A percentile compares a stretch with the other conserved stretches of the same genome.
phyloP scores from a whole-genome alignment of 176 grass and related monocot species.

The Typha latifolia region DNA sequence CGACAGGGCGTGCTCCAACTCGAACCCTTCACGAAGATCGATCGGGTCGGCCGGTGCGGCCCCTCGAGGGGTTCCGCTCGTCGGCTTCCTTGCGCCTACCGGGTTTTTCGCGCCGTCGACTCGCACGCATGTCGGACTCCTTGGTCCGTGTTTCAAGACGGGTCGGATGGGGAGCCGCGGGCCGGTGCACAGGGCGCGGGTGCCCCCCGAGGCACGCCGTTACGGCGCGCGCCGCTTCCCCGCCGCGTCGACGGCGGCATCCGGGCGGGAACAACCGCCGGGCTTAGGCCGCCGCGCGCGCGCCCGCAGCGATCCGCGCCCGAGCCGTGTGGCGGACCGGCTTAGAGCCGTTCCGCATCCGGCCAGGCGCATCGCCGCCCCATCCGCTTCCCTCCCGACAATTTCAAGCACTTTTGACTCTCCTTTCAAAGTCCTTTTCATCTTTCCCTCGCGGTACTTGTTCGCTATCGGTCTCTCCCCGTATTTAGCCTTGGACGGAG shows the following conservation, averaged over 20 bases:
- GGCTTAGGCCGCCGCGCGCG: too few relatives aligned
- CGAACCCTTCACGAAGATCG: constrained; percentile 71
- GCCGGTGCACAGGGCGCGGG: too few relatives aligned
- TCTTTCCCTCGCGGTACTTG: constrained; percentile 44
- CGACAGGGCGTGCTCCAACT: constrained; percentile 41
- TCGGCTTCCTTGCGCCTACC: too few relatives aligned
- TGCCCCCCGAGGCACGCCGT: too few relatives aligned
- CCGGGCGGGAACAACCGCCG: too few relatives aligned
- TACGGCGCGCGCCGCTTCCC: too few relatives aligned
- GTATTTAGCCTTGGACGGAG: too few relatives aligned
- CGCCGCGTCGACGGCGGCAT: too few relatives aligned
- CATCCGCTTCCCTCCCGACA: constrained; percentile 18
- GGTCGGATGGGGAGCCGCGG: constrained; percentile 29
- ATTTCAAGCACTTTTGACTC: constrained; percentile 14
- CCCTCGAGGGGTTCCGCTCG: constrained; percentile 4
- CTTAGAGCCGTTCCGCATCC: too few relatives aligned
- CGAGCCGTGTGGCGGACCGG: too few relatives aligned
- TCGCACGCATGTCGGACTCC: constrained; percentile 39
- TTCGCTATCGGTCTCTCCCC: constrained; percentile 43
- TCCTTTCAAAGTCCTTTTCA: constrained; percentile 30
- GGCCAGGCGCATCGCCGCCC: background rate
- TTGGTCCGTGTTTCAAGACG: constrained; percentile 47
- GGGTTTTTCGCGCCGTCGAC: constrained; percentile 15
- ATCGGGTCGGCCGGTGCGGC: constrained; percentile 1
- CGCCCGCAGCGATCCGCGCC: too few relatives aligned